Evolutionary conservation across 1,284 basidiomycete species (phyloP), one percentile per base, ranked within the genome.

Genomic region (Grifola frondosa): DNA sequence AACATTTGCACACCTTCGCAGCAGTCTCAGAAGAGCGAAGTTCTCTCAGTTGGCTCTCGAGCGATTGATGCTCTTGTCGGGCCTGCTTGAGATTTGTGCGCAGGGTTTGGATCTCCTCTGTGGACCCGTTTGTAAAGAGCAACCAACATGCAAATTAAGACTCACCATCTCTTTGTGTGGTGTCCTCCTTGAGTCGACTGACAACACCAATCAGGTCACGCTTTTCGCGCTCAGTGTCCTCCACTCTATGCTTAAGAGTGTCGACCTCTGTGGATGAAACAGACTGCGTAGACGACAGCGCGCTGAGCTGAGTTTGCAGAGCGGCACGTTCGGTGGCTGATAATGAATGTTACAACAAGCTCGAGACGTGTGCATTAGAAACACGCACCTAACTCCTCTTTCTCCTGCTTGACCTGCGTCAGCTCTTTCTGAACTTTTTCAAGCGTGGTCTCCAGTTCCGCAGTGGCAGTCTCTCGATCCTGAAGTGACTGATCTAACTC

Each of bases 401-500:
- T 76, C 61, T 88, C 83, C 32, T 69, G 63, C 62, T 78, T 81
- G 22, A 75, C 61, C 46, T 71, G 59, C 21, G 59, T 61, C 5
- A 87, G 59, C 52, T 90, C 80, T 22, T 70, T 69, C 49, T 79
- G 77, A 4, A 74, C 59, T 31, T 55, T 53, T 44, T 81, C 77
- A 21, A 81, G 48, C 1, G 74, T 63, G 0, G 56, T 54, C 53
- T 86, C 81, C 5, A 80, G 58, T 24, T 86, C 81, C 39, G 71
- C 75, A 4, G 74, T 61, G 37, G 72, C 62, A 7, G 70, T 74
- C 57, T 89, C 86, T 37, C 73, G 75, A 60, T 90, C 87, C 58
- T 88, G 84, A 32, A 88, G 61, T 19, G 82, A 80, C 63, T 89
- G 84, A 61, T 91, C 88, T 34, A 89, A 68, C 57, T 90, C 87